A percentile compares a stretch with the other conserved stretches of the same genome.
Evolutionary conservation across 495 filamentous ascomycete species (phyloP).

Genomic region (Clavariopsis aquatica): DNA sequence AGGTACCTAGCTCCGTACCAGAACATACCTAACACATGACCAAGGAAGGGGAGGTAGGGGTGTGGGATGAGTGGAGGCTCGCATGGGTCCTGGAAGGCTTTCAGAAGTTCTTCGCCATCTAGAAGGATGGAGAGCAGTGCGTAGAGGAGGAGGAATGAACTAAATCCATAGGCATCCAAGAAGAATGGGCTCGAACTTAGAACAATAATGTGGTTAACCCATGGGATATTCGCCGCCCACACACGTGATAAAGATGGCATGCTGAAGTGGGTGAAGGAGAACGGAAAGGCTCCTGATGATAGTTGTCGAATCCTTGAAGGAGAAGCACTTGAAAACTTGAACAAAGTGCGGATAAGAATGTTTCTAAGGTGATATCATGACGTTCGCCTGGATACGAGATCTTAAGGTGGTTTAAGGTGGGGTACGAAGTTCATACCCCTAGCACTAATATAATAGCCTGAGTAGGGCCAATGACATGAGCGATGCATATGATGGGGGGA

Average conservation of each 20-base stretch:
- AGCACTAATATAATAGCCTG: too few relatives aligned
- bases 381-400: too few relatives aligned
- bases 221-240: conserved; percentile 10
- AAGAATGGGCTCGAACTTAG: neutral
- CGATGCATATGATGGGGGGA: too few relatives aligned
- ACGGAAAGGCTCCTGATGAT: too few relatives aligned
- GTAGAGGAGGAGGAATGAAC: conserved; percentile 6
- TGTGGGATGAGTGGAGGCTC: conserved; percentile 50
- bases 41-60: conserved; percentile 49
- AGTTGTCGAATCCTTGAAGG: too few relatives aligned
- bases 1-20: conserved; percentile 49
- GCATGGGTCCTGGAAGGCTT: conserved; percentile 40
- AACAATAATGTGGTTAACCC: conserved; percentile 1
- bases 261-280: neutral
- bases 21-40: conserved; percentile 50
- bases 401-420: too few relatives aligned
- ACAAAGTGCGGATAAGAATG: too few relatives aligned
- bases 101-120: conserved; percentile 12
- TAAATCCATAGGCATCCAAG: neutral
- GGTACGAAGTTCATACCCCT: too few relatives aligned
- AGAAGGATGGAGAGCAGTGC: conserved; percentile 4
- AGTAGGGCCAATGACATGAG: too few relatives aligned
- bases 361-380: too few relatives aligned
- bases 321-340: too few relatives aligned
- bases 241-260: conserved; percentile 3